Base-by-base conservation (phyloP, 176 grass and related monocot genomes). In the Aegilops longissima region DNA sequence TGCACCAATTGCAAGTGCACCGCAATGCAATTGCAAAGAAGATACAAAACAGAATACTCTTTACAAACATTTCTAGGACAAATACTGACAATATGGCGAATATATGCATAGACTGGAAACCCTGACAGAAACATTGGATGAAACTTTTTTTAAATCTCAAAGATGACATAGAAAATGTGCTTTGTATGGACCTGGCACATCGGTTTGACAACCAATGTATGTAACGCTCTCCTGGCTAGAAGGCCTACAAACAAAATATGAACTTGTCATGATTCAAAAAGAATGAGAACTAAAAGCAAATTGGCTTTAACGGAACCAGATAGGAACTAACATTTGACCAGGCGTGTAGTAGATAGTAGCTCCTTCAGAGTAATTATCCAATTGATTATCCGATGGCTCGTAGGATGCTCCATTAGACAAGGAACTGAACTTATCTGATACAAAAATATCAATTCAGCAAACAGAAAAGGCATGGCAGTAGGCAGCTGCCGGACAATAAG, bases 141-240 rank as follows among this genome's bases (percentile, higher is more conserved):
- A 17, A 33, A 76, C 16, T n/a, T 73, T 17, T 2, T 7, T 27
- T 3, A 59, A 21, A 59, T 59, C 6, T 59, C 23, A 21, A 47
- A 62, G 36, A 78, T 25, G 54, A 4, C 54, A 14, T 1, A 33
- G 31, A 73, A 78, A 45, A 76, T 66, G 12, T 33, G 40, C 9
- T 67, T 18, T 21, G 3, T 33, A 73, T 77, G 78, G 40, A 94
- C 93, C 93, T 94, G 93, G 85, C 79, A 61, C 63, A 80, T 79
- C 73, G 66, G 36, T 25, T 80, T 90, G 51, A 80, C 11, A 61
- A 80, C 66, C 82, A 35, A 34, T 16, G 61, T 79, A 71, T 21
- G 49, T 81, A 77, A 90, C 44, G 3, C 83, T 89, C 86, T 87
- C 88, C 85, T 47, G 70, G 72, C 33, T 86, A 45, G 67, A 80